Conservation (phyloP, 306 rosid species). For the Casuarina glauca region DNA sequence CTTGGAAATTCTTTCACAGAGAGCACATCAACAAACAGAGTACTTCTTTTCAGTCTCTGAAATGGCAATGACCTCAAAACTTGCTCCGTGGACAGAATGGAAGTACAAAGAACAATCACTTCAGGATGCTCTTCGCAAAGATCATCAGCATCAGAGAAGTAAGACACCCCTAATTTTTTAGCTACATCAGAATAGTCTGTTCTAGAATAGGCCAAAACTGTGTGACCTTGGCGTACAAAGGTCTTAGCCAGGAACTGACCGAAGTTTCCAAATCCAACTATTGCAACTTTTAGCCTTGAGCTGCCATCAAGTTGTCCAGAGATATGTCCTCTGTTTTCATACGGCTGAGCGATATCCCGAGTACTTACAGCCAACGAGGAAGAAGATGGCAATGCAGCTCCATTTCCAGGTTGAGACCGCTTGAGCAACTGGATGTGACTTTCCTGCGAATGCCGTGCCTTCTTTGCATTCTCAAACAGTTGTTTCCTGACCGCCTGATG, state of each 20-base stretch:
- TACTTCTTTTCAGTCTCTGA: slow-evolving; percentile 34
- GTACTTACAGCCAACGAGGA: slow-evolving; percentile 35
- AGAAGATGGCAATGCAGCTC: slow-evolving; percentile 33
- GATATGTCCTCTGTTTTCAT: slow-evolving; percentile 22
- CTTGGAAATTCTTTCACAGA: slow-evolving; percentile 89
- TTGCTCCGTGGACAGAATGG: too few species aligned
- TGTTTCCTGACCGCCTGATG: slow-evolving; percentile 61
- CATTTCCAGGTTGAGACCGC: too few species aligned
- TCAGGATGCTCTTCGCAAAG: too few species aligned
- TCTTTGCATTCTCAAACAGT: slow-evolving; percentile 49
- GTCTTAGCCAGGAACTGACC: slow-evolving; percentile 88
- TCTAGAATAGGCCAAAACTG: slow-evolving; percentile 74
- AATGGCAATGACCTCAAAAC: too few species aligned
- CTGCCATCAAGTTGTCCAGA: slow-evolving; percentile 30
- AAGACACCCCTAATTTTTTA: slow-evolving; percentile 13
- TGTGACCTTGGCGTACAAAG: slow-evolving; percentile 70
- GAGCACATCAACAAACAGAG: slow-evolving; percentile 89
- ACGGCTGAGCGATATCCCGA: slow-evolving; percentile 19
- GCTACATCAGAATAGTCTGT: slow-evolving; percentile 69
- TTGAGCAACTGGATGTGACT: not conserved
- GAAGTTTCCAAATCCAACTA: slow-evolving; percentile 85
- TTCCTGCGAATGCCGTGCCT: slow-evolving; percentile 19
- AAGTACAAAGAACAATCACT: too few species aligned
- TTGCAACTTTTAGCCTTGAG: slow-evolving; percentile 65
- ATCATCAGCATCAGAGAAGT: too few species aligned